Evolutionary conservation across 495 filamentous ascomycete genomes (phyloP).

Genomic region (Hypoxylon intermedium): DNA sequence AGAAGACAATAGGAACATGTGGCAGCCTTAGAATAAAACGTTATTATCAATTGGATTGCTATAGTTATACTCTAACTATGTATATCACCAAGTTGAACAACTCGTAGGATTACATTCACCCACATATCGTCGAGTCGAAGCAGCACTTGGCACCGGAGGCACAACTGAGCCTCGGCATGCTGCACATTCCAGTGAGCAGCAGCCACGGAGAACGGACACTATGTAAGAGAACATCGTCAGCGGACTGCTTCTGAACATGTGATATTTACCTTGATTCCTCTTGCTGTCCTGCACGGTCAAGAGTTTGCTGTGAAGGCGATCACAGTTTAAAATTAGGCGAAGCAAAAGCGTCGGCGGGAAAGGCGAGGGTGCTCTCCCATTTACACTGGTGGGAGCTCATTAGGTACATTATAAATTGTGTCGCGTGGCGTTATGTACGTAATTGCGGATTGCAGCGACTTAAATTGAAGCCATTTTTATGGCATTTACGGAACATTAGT

Average conservation of each 20-base stretch:
- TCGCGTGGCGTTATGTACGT: slow-evolving; percentile 35
- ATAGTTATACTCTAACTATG: slow-evolving; percentile 16
- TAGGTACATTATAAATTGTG: slow-evolving; percentile 39
- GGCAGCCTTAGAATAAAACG: background rate
- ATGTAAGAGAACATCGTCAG: slow-evolving; percentile 20
- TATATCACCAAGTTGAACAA: too few relatives aligned
- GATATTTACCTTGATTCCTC: slow-evolving; percentile 23
- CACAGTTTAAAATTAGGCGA: slow-evolving; percentile 14
- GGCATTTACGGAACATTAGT: slow-evolving; percentile 46
- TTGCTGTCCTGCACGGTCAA: slow-evolving; percentile 2
- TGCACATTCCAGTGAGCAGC: slow-evolving; percentile 21
- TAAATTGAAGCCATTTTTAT: slow-evolving; percentile 40
- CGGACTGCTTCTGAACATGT: slow-evolving; percentile 6
- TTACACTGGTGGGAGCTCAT: slow-evolving; percentile 37
- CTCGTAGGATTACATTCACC: too few relatives aligned
- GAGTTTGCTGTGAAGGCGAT: slow-evolving; percentile 17
- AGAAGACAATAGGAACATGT: too few relatives aligned
- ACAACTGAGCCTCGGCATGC: background rate
- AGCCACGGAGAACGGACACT: slow-evolving; percentile 11
- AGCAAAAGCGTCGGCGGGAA: slow-evolving; percentile 26
- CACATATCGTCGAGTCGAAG: background rate
- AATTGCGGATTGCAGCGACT: slow-evolving; percentile 42
- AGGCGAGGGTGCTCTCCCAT: slow-evolving; percentile 24
- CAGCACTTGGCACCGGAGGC: background rate
- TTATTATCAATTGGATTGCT: slow-evolving; percentile 7